phyloP scores from a whole-genome alignment of 768 basidiomycete species.

The Tricholoma terreum region DNA sequence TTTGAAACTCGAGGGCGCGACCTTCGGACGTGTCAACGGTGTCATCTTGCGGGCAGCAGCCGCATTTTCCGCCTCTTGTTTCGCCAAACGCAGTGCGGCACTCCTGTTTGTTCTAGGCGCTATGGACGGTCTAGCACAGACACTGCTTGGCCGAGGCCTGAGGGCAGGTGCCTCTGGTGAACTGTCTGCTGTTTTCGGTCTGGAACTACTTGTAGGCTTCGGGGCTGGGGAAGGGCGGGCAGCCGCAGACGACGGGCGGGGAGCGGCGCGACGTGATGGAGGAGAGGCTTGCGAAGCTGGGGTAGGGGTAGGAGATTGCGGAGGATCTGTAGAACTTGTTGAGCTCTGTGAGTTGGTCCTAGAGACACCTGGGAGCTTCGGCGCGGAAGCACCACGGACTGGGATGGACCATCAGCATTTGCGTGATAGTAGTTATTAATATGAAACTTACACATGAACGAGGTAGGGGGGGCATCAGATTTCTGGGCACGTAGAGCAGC shows the following conservation, averaged over 20 bases:
- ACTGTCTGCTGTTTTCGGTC: conserved; percentile 8
- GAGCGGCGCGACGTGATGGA: conserved; percentile 11
- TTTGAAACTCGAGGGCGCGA: conserved; percentile 42
- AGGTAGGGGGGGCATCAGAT: conserved; percentile 58
- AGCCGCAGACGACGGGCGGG: conserved; percentile 17
- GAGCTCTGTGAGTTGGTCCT: conserved; percentile 42
- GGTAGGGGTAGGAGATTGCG: conserved; percentile 15
- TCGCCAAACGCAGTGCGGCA: conserved; percentile 66
- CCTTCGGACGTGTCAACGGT: conserved; percentile 30
- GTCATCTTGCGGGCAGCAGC: conserved; percentile 39
- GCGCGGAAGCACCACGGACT: conserved; percentile 48
- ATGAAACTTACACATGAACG: conserved; percentile 63
- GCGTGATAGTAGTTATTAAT: not conserved
- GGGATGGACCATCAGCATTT: conserved; percentile 2
- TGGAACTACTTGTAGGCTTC: conserved; percentile 6
- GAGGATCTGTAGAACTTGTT: conserved; percentile 11
- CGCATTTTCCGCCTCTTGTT: conserved; percentile 54
- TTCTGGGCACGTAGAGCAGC: conserved; percentile 65
- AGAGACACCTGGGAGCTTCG: conserved; percentile 42
- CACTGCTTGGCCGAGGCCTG: conserved; percentile 54
- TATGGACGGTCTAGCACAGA: conserved; percentile 56
- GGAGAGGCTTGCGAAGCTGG: conserved; percentile 31
- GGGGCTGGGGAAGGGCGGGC: conserved; percentile 33
- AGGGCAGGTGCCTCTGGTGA: conserved; percentile 13
- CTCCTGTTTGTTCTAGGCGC: conserved; percentile 71